These are phyloP conservation scores for Cephalotrichum gorgonifer DNA, from an alignment of 2,329 filamentous ascomycete species.

Conservation along the genomic window DNA sequence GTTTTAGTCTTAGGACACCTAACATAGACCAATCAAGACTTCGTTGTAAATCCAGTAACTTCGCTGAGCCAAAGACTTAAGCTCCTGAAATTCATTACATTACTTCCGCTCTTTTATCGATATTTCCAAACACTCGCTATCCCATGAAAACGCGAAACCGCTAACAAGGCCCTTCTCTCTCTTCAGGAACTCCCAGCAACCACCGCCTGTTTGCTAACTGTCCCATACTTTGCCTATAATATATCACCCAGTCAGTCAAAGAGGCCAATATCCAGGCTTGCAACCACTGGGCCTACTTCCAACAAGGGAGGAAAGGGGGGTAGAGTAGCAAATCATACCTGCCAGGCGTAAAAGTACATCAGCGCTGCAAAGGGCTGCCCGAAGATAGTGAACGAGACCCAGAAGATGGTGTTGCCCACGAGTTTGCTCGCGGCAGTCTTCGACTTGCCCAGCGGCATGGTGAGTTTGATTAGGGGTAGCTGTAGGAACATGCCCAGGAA, in stretches of 20 bases:
- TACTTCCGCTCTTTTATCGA: background rate
- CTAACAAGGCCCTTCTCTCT: background rate
- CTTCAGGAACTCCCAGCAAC: conserved; percentile 4
- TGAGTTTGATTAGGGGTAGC: conserved; percentile 76
- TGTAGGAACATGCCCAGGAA: conserved; percentile 93
- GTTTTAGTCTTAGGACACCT: no score
- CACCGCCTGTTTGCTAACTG: conserved; percentile 45
- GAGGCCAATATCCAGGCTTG: no score
- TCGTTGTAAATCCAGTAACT: no score
- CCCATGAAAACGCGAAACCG: background rate
- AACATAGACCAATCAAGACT: no score
- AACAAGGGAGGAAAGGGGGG: background rate
- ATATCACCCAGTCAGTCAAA: no score
- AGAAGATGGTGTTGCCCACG: conserved; percentile 88
- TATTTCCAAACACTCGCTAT: no score
- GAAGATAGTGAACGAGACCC: conserved; percentile 91
- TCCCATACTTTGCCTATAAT: conserved; percentile 70
- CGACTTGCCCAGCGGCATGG: conserved; percentile 69
- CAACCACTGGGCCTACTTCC: background rate
- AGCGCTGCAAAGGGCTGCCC: conserved; percentile 88
- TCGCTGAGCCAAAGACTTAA: no score
- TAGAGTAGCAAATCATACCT: conserved; percentile 35
- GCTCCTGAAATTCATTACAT: no score
- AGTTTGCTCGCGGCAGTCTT: conserved; percentile 65
- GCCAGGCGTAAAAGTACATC: conserved; percentile 97